Percentiles rank a stretch among this genome's conserved stretches.
Conservation (phyloP, 441 rosid genomes). For the Populus tomentosa region DNA sequence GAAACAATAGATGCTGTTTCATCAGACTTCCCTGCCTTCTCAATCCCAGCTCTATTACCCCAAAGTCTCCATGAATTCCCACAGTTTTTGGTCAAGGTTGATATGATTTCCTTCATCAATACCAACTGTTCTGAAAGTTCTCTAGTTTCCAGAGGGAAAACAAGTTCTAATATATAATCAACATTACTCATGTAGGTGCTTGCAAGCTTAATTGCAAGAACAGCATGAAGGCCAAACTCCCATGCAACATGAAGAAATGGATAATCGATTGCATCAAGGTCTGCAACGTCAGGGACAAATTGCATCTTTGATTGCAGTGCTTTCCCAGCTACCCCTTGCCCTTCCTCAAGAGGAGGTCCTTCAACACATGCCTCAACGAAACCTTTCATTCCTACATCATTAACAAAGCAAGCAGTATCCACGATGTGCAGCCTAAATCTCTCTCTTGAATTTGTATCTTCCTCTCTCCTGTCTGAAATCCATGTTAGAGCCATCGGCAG, state of each 20-base stretch:
- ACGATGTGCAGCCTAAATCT: background rate
- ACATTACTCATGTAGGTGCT: background rate
- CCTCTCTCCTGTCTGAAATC: background rate
- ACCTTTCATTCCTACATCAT: background rate
- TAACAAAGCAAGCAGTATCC: background rate
- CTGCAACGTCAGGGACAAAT: background rate
- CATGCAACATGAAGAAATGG: background rate
- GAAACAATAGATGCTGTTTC: too few relatives aligned
- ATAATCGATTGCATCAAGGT: background rate
- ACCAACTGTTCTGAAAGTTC: background rate
- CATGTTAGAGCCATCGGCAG: background rate
- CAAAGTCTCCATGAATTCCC: background rate
- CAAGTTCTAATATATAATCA: background rate
- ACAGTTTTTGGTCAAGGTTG: background rate
- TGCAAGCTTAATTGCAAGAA: background rate
- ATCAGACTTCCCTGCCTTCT: background rate
- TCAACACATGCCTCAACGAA: background rate
- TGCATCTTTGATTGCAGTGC: background rate
- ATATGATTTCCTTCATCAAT: background rate
- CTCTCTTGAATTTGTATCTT: background rate
- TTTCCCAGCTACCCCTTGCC: background rate
- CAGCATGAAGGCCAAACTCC: background rate
- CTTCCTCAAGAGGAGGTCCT: background rate
- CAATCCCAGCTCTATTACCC: background rate
- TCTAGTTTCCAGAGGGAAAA: background rate